Evolutionary conservation across 768 basidiomycete species (phyloP).

Genomic region (Mrakia gelida): DNA sequence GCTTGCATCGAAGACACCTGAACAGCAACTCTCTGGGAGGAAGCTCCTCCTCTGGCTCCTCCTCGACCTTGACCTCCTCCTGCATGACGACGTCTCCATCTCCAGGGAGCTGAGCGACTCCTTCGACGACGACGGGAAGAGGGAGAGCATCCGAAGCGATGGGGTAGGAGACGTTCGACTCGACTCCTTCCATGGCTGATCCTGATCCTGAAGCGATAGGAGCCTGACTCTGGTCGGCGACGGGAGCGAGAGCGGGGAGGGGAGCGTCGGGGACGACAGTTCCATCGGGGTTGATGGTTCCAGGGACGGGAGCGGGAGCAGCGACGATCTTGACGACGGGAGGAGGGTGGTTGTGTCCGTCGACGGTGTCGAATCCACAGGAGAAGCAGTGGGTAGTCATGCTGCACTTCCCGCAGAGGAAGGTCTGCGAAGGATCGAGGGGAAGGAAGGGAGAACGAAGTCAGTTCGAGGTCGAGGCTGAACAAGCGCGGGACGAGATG

Average conservation of each 20-base stretch:
- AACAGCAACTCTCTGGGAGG: conserved; percentile 54
- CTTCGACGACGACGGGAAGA: background rate
- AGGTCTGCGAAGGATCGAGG: background rate
- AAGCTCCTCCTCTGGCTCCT: conserved; percentile 39
- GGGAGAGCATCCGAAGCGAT: background rate
- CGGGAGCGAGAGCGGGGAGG: background rate
- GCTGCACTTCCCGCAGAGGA: conserved; percentile 18
- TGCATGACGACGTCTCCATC: conserved; percentile 46
- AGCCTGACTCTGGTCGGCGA: background rate
- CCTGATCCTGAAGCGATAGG: background rate
- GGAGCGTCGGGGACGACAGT: background rate
- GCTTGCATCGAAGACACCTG: conserved; percentile 77
- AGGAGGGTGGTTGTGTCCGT: background rate
- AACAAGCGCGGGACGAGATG: no score
- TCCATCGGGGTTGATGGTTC: background rate
- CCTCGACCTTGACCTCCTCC: conserved; percentile 42
- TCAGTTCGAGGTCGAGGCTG: no score
- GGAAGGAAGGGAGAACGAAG: background rate
- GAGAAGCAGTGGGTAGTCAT: conserved; percentile 20
- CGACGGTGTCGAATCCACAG: conserved; percentile 15
- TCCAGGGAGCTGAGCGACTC: conserved; percentile 56
- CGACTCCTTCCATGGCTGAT: background rate
- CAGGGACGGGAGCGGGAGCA: background rate
- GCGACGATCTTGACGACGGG: conserved; percentile 2
- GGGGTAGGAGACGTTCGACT: background rate